phyloP scores from a whole-genome alignment of 805 yeast species.

The Starmerella sp. region DNA sequence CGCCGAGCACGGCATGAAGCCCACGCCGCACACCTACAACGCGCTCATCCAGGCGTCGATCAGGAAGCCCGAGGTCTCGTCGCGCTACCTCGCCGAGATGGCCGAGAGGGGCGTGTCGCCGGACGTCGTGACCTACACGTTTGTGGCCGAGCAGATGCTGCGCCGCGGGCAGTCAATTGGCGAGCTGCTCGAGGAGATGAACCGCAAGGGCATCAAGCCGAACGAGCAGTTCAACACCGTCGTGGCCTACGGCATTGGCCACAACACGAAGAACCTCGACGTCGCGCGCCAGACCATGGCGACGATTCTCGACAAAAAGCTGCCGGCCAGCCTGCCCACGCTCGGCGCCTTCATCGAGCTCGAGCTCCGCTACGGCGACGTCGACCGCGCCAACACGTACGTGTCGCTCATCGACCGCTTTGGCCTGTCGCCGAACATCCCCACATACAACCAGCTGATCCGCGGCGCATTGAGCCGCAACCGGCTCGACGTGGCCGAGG shows the following conservation, averaged over 20 bases:
- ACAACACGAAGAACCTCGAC: conserved; percentile 36
- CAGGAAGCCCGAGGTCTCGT: conserved; percentile 32
- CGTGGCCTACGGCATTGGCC: conserved; percentile 43
- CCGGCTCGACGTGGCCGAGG: conserved; percentile 19
- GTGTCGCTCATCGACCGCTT: conserved; percentile 21
- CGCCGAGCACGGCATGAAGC: conserved; percentile 30
- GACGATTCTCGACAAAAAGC: neutral
- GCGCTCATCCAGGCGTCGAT: conserved; percentile 37
- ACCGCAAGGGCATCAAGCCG: conserved; percentile 35
- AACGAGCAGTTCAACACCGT: conserved; percentile 38
- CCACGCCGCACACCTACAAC: conserved; percentile 44
- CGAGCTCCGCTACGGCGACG: conserved; percentile 24
- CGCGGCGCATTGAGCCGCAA: conserved; percentile 20
- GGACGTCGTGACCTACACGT: conserved; percentile 53
- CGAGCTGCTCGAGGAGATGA: conserved; percentile 28
- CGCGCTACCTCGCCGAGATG: conserved; percentile 41
- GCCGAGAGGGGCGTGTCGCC: conserved; percentile 35
- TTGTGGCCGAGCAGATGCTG: conserved; percentile 44
- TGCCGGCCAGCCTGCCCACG: conserved; percentile 26
- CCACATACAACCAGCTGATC: conserved; percentile 28
- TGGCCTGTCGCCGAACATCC: conserved; percentile 23
- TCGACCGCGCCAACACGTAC: conserved; percentile 13
- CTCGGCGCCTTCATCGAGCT: conserved; percentile 27
- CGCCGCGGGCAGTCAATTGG: conserved; percentile 38
- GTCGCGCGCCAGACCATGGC: conserved; percentile 42